Percentiles rank a stretch among this genome's conserved stretches.
These are phyloP conservation scores for Malus hybrid DNA, from an alignment of 331 rosid species.

Conservation along the genomic window DNA sequence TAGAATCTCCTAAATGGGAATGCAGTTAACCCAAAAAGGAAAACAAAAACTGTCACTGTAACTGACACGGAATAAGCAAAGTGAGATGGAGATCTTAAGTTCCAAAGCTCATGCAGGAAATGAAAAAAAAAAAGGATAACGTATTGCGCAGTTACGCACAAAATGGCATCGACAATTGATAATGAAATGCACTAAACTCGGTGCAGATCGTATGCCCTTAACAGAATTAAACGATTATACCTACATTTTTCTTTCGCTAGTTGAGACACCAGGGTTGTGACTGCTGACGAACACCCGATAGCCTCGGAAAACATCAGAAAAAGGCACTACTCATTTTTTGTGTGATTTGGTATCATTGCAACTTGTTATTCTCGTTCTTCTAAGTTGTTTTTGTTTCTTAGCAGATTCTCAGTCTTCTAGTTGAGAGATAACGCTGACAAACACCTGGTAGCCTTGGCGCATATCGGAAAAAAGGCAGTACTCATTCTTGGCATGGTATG, in stretches of 20 bases:
- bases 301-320: background rate
- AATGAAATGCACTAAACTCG: too few relatives aligned
- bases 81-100: too few relatives aligned
- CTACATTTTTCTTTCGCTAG: background rate
- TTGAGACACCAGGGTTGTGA: background rate
- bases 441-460: conserved; percentile 77
- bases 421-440: conserved; percentile 58
- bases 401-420: conserved; percentile 47
- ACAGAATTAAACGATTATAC: too few relatives aligned
- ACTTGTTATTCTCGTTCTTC: background rate
- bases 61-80: too few relatives aligned
- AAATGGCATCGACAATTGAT: too few relatives aligned
- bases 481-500: conserved; percentile 92
- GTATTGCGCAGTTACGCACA: too few relatives aligned
- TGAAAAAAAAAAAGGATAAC: too few relatives aligned
- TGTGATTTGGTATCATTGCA: background rate
- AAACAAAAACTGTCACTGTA: too few relatives aligned
- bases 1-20: too few relatives aligned
- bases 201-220: too few relatives aligned
- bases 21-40: too few relatives aligned
- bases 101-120: too few relatives aligned
- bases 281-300: background rate
- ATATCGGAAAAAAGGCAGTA: conserved; percentile 80
- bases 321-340: background rate
- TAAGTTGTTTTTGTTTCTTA: background rate